Conservation (phyloP, 2,329 filamentous ascomycete species). For the Allantophomopsis lycopodina region DNA sequence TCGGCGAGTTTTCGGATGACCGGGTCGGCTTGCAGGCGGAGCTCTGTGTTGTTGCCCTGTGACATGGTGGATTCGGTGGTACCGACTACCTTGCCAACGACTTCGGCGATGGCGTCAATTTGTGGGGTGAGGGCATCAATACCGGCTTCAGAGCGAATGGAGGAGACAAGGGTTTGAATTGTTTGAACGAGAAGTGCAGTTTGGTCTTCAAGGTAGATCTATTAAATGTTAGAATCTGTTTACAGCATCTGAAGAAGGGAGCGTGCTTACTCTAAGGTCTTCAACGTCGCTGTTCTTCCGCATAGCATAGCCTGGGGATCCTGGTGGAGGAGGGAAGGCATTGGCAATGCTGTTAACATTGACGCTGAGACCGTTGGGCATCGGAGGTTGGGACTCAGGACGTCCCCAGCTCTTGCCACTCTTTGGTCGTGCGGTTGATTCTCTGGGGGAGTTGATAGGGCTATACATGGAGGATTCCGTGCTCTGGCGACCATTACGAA, state of each 20-base stretch:
- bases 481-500: slow-evolving; percentile 42
- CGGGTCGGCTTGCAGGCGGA: slow-evolving; percentile 33
- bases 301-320: slow-evolving; percentile 25
- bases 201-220: slow-evolving; percentile 74
- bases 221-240: slow-evolving; percentile 7
- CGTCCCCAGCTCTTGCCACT: slow-evolving; percentile 6
- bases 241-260: background rate
- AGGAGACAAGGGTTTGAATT: slow-evolving; percentile 68
- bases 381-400: slow-evolving; percentile 1
- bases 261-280: slow-evolving; percentile 44
- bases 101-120: slow-evolving; percentile 54
- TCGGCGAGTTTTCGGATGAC: slow-evolving; percentile 43
- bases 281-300: slow-evolving; percentile 34
- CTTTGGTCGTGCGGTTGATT: slow-evolving; percentile 26
- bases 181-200: slow-evolving; percentile 66
- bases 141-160: slow-evolving; percentile 50
- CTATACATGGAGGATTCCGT: slow-evolving; percentile 64
- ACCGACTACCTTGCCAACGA: slow-evolving; percentile 56
- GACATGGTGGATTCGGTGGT: slow-evolving; percentile 45
- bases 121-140: slow-evolving; percentile 54
- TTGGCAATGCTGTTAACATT: slow-evolving; percentile 8
- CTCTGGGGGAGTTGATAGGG: slow-evolving; percentile 54
- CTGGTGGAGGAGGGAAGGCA: slow-evolving; percentile 11
- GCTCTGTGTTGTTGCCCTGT: slow-evolving; percentile 33
- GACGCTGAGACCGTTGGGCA: slow-evolving; percentile 8